These are phyloP conservation scores for Lachancea waltii DNA, from an alignment of 805 yeast genomes.

Conservation along the genomic window DNA sequence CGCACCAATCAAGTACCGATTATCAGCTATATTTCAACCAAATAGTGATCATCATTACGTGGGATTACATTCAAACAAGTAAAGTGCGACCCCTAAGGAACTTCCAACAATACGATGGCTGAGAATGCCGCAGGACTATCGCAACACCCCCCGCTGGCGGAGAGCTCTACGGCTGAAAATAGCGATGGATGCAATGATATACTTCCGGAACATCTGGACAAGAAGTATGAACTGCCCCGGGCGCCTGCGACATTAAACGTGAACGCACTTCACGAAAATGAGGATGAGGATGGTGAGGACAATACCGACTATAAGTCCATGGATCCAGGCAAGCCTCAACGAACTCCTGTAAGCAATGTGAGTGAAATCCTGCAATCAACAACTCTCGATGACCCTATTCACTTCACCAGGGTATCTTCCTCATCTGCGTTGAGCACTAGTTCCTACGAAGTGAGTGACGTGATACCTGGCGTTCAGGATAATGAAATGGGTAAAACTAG, in stretches of 20 bases:
- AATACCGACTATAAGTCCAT: constrained; percentile 31
- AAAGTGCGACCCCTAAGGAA: too few relatives aligned
- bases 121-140: not conserved
- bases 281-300: constrained; percentile 5
- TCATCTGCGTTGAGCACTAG: constrained; percentile 26
- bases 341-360: constrained; percentile 3
- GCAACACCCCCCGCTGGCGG: not conserved
- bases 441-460: constrained; percentile 14
- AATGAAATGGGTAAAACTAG: not conserved
- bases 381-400: constrained; percentile 37
- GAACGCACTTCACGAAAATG: constrained; percentile 35
- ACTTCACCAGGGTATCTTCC: constrained; percentile 38
- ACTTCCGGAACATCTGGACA: not conserved
- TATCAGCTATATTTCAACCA: too few relatives aligned
- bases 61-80: too few relatives aligned
- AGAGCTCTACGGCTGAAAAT: not conserved
- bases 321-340: constrained; percentile 40
- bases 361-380: constrained; percentile 10
- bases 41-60: too few relatives aligned
- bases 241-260: constrained; percentile 43
- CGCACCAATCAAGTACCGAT: too few relatives aligned
- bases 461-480: not conserved
- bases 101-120: too few relatives aligned
- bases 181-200: not conserved
- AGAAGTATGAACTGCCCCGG: constrained; percentile 33